A percentile compares a stretch with the other conserved stretches of the same genome.
Evolutionary conservation across 768 basidiomycete species (phyloP).

Genomic region (Vararia minispora): DNA sequence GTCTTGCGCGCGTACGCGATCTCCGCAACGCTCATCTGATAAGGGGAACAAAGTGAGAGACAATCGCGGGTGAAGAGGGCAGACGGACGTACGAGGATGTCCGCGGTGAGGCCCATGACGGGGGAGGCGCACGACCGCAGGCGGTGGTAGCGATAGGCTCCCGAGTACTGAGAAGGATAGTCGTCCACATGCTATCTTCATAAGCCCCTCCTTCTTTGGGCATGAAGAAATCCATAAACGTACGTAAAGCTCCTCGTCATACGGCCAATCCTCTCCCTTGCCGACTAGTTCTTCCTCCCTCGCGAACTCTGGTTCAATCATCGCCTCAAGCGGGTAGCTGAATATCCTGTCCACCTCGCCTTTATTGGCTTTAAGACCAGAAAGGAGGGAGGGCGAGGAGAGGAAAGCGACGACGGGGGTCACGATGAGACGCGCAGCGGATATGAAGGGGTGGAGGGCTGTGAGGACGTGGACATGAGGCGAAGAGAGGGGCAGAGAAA

Average conservation of each 20-base stretch:
- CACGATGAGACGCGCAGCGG: slow-evolving; percentile 58
- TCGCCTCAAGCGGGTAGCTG: slow-evolving; percentile 62
- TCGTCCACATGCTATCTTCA: slow-evolving; percentile 34
- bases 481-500: slow-evolving; percentile 48
- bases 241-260: slow-evolving; percentile 64
- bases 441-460: slow-evolving; percentile 54
- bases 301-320: slow-evolving; percentile 49
- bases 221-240: not conserved
- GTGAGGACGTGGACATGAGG: slow-evolving; percentile 51
- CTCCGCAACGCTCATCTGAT: slow-evolving; percentile 17
- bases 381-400: slow-evolving; percentile 40
- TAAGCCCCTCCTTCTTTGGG: slow-evolving; percentile 46
- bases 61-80: too few species aligned
- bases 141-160: slow-evolving; percentile 71
- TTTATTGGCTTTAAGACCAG: slow-evolving; percentile 39
- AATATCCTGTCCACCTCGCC: slow-evolving; percentile 76
- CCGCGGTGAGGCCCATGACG: slow-evolving; percentile 75
- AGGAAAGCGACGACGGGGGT: slow-evolving; percentile 71
- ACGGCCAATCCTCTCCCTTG: slow-evolving; percentile 68
- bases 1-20: slow-evolving; percentile 22
- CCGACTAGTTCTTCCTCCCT: slow-evolving; percentile 37
- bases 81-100: slow-evolving; percentile 52
- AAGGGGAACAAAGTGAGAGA: slow-evolving; percentile 9
- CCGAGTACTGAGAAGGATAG: too few species aligned
- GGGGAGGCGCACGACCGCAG: slow-evolving; percentile 71